Base-by-base conservation (phyloP, 1,139 yeast species). In the Taphrina flavorubra region DNA sequence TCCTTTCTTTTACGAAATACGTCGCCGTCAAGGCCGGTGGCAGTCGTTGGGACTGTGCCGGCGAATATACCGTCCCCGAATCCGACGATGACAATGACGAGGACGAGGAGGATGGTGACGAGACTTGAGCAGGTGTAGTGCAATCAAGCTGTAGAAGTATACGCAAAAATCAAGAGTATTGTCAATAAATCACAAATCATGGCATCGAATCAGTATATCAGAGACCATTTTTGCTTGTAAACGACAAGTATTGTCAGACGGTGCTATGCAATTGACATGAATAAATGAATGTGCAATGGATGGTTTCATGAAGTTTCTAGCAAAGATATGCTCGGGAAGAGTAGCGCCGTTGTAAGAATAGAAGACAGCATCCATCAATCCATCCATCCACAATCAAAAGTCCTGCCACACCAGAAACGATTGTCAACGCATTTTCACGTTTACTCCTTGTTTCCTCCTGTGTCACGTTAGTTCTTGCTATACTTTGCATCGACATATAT, bases 11-110 rank as follows among this genome's bases (percentile, higher is more conserved):
- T 78, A 87, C 94, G 72, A 95, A 95, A 77, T 95, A 94, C 75
- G 95, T 94, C 8, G 90, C 97, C 76, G 86, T 86, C 77, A 86
- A 86, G 73, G 97, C 98, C 7, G 87, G 86, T 72, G 97, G 97
- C 0, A 87, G 96, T 47, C 83, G 99, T 76, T 95, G 97, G 97
- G 99, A 95, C 76, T 80, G 94, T 51, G 82, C 84, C 51, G 86
- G 89, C 70, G 90, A 88, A 75, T 92, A 51, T 16, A 36, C 51
- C 0, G 47, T 65, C 20, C 36, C 18, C 5, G 36, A 31, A 8
- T 36, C 4, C 36, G 53, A 49, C 18, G 53, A 49, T 8, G 53
- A 10, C 13, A 36, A 49, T 2, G n/a, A 34, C 20, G 53, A 25
- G 31, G 18, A 31, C 2, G 36, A 20, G 11, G 36, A 25, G 31